A percentile compares a stretch with the other conserved stretches of the same genome.
phyloP scores from a whole-genome alignment of 805 yeast species.

The Monosporozyma servazzii region DNA sequence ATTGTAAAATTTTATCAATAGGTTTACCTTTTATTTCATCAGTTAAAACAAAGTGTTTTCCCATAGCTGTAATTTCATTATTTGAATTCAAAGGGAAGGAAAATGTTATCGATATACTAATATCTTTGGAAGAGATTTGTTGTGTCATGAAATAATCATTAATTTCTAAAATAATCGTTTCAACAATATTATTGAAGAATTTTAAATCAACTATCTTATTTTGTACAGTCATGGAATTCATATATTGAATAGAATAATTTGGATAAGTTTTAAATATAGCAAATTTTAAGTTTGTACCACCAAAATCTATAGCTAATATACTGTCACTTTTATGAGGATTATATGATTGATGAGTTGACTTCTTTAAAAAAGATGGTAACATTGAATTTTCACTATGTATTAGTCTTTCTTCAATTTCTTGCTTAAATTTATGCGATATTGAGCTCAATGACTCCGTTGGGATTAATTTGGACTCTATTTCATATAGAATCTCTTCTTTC shows the following conservation, averaged over 20 bases:
- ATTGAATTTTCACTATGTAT: constrained; percentile 15
- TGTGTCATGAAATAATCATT: constrained; percentile 10
- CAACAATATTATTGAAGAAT: constrained; percentile 16
- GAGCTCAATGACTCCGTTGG: constrained; percentile 10
- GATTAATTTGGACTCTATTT: constrained; percentile 5
- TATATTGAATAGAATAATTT: constrained; percentile 7
- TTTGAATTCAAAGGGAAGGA: constrained; percentile 26
- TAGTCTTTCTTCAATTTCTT: constrained; percentile 13
- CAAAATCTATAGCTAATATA: constrained; percentile 23
- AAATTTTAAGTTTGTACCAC: constrained; percentile 22
- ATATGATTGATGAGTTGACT: background rate
- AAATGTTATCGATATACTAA: constrained; percentile 27
- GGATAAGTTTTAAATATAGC: constrained; percentile 14
- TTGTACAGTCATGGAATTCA: constrained; percentile 9
- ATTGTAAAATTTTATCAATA: constrained; percentile 35
- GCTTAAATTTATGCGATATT: constrained; percentile 8
- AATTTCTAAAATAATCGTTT: constrained; percentile 10
- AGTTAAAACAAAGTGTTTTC: constrained; percentile 50
- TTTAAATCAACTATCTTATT: constrained; percentile 11
- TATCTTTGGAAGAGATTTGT: background rate
- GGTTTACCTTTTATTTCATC: constrained; percentile 36
- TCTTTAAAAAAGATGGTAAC: constrained; percentile 11
- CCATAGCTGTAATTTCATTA: constrained; percentile 38
- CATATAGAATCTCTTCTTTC: constrained; percentile 4
- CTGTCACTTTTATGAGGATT: background rate